Base-by-base conservation (phyloP, 228 moss, liverwort and hornwort genomes). In the Sphagnum magellanicum region DNA sequence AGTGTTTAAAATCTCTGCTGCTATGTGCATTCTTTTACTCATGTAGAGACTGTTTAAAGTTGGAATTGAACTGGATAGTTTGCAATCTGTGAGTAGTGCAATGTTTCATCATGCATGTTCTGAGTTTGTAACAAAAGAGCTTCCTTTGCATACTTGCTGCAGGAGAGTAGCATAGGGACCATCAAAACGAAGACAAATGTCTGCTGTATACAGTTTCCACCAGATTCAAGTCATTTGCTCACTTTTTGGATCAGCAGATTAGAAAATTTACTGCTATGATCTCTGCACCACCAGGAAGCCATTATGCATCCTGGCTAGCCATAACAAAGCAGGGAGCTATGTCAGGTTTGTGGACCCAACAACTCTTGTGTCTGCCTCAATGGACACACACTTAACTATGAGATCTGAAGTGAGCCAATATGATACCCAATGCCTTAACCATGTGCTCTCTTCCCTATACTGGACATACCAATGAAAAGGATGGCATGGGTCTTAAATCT, bases 201-300 rank as follows among this genome's bases (percentile, higher is more conserved):
- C 46, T 97, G 97, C 73, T 93, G 97, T 75, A 91, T 97, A 17
- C 97, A 97, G 61, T 97, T 97, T 76, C 91, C 97, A 58, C 90
- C 93, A 2, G 90, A 97, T 72, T 90, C 91, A 4, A 89, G 93
- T 9, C 91, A 93, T 70, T 80, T 88, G 51, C 79, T 97, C 67
- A 79, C 85, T n/a, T 97, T 32, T 97, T 79, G 97, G 97, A 51
- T 97, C 97, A 17, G 97, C 87, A n/a, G 97, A 97, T 74, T 97
- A 88, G 69, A 91, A 91, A 70, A 83, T 91, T 8, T 97, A 91
- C 71, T 93, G 91, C 13, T 97, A 97, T 67, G 97, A 97, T 63
- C 72, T 93, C 79, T 84, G 97, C 62, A 88, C 48, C 68, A 90
- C 90, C 11, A 84, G 78, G 86, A 68, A 73, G 74, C 90, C 93